Conservation (phyloP, 1,284 basidiomycete species). For the Butyriboletus appendiculatus region DNA sequence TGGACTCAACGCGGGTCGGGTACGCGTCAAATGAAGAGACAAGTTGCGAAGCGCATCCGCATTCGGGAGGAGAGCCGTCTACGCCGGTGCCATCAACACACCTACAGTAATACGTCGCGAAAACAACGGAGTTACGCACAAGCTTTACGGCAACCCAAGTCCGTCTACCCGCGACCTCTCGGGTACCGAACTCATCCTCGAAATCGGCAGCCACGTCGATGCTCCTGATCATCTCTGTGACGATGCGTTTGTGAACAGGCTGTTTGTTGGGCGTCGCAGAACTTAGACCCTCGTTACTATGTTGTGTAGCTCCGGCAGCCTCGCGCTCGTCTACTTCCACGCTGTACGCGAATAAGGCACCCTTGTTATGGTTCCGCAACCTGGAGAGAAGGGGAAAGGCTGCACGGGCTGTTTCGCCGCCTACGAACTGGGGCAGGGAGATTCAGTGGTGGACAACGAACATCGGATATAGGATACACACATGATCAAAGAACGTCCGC, state of each 20-base stretch:
- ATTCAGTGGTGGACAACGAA: neutral
- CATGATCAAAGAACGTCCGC: constrained; percentile 85
- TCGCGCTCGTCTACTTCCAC: constrained; percentile 77
- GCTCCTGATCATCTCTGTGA: constrained; percentile 71
- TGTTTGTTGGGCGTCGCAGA: constrained; percentile 15
- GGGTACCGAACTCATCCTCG: constrained; percentile 53
- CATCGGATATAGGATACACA: constrained; percentile 30
- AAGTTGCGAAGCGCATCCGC: constrained; percentile 30
- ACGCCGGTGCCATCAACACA: constrained; percentile 50
- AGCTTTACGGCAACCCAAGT: constrained; percentile 87
- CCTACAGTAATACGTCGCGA: neutral
- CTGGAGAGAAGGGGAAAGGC: constrained; percentile 64
- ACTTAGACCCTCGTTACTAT: neutral
- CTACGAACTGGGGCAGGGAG: constrained; percentile 71
- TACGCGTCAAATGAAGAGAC: constrained; percentile 26
- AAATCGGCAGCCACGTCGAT: constrained; percentile 81
- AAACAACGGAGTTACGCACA: constrained; percentile 41
- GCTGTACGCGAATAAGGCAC: constrained; percentile 82
- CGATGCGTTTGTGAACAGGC: constrained; percentile 57
- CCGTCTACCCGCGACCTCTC: constrained; percentile 44
- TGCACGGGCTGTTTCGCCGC: constrained; percentile 78
- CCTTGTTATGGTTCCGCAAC: constrained; percentile 70
- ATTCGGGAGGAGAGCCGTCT: constrained; percentile 33
- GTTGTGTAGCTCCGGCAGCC: constrained; percentile 8
- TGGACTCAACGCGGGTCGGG: constrained; percentile 21